Conservation (phyloP, 106 monocot species). For the Allium cepa region DNA sequence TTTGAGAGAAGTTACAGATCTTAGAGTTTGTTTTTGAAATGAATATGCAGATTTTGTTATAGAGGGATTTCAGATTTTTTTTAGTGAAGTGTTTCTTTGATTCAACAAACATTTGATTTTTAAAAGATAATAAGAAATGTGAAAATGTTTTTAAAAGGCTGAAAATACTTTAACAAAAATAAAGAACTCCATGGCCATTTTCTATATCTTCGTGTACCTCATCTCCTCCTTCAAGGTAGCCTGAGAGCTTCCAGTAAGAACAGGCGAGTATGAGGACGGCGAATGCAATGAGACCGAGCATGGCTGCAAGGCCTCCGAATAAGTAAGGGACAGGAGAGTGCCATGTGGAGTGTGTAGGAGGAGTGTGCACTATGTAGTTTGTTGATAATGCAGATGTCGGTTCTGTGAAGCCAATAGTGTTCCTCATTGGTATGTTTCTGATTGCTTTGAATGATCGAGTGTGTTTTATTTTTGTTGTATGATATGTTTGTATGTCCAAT, state of each 20-base stretch:
- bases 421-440: constrained; percentile 14
- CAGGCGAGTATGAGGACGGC: constrained; percentile 18
- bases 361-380: background rate
- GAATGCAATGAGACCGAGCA: constrained; percentile 17
- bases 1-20: too few species aligned
- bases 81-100: too few species aligned
- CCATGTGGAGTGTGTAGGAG: constrained; percentile 4
- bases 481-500: too few species aligned
- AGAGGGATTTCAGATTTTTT: too few species aligned
- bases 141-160: too few species aligned
- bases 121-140: too few species aligned
- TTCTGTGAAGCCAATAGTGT: constrained; percentile 12
- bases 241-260: constrained; percentile 16
- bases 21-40: too few species aligned
- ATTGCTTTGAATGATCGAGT: too few species aligned
- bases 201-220: background rate
- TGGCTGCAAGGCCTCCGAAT: constrained; percentile 15
- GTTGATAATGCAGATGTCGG: constrained; percentile 1
- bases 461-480: too few species aligned
- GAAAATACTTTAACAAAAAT: too few species aligned
- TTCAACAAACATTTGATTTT: too few species aligned
- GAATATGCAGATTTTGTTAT: too few species aligned
- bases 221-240: constrained; percentile 8
- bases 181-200: background rate
- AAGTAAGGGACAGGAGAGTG: constrained; percentile 21